Percentiles rank a stretch among this genome's conserved stretches.
phyloP scores from a whole-genome alignment of 108 stramenopile genomes.

The Nitzschia sp. region DNA sequence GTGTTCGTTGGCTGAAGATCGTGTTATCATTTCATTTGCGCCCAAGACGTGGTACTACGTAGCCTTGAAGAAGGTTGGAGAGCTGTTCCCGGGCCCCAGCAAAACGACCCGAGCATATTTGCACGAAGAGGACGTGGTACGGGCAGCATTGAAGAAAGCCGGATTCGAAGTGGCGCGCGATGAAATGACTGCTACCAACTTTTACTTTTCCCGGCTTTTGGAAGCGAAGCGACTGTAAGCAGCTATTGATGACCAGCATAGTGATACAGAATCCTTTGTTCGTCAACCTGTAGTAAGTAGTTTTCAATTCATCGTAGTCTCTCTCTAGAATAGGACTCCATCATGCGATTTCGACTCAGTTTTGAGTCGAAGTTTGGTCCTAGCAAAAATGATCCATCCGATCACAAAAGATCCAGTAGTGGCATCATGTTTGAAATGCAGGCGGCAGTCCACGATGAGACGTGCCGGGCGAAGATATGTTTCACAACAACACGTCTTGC shows the following conservation, averaged over 20 bases:
- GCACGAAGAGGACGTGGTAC: constrained; percentile 90
- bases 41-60: constrained; percentile 96
- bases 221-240: constrained; percentile 82
- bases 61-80: constrained; percentile 93
- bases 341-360: no score
- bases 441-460: no score
- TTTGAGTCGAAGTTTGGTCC: no score
- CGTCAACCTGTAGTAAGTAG: no score
- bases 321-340: no score
- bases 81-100: constrained; percentile 95
- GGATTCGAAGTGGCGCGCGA: constrained; percentile 89
- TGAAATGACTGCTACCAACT: constrained; percentile 96
- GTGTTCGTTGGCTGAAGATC: constrained; percentile 79
- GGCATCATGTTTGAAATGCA: no score
- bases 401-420: no score
- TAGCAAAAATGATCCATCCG: no score
- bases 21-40: constrained; percentile 93
- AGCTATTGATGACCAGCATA: background rate
- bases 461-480: no score
- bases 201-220: constrained; percentile 95
- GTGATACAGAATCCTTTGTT: no score
- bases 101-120: constrained; percentile 96
- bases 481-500: no score
- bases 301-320: no score
- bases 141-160: constrained; percentile 71